phyloP scores from a whole-genome alignment of 352 stramenopile species.

The Stramenopiles sp. region DNA sequence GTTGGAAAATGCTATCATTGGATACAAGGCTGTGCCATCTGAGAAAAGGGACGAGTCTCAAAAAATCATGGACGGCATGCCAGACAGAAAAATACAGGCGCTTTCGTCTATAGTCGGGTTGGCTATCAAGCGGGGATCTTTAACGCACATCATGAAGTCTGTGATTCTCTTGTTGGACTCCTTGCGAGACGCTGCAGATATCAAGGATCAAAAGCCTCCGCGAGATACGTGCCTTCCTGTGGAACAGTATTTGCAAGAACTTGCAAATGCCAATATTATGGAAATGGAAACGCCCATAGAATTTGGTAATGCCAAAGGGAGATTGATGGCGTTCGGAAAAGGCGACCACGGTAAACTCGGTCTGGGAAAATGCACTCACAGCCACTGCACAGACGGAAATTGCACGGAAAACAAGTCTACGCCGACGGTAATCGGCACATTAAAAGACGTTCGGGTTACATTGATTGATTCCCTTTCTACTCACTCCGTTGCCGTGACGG shows the following conservation, averaged over 20 bases:
- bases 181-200: too few relatives aligned
- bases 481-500: constrained; percentile 45
- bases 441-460: constrained; percentile 30
- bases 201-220: too few relatives aligned
- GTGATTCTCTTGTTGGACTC: constrained; percentile 30
- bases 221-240: constrained; percentile 13
- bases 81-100: constrained; percentile 25
- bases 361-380: constrained; percentile 43
- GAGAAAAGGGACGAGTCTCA: too few relatives aligned
- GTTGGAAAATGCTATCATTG: too few relatives aligned
- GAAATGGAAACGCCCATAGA: constrained; percentile 6
- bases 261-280: constrained; percentile 28
- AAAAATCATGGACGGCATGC: too few relatives aligned
- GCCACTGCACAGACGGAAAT: constrained; percentile 39
- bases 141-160: constrained; percentile 33
- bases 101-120: constrained; percentile 37
- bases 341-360: constrained; percentile 54
- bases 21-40: too few relatives aligned
- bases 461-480: constrained; percentile 58
- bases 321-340: constrained; percentile 46
- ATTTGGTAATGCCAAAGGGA: constrained; percentile 7
- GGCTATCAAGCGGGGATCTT: constrained; percentile 40
- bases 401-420: constrained; percentile 53
- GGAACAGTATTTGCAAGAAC: constrained; percentile 27
- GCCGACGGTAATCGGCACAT: constrained; percentile 39